These are phyloP conservation scores for Adenanthera pavonina DNA, from an alignment of 306 rosid species.

Conservation along the genomic window DNA sequence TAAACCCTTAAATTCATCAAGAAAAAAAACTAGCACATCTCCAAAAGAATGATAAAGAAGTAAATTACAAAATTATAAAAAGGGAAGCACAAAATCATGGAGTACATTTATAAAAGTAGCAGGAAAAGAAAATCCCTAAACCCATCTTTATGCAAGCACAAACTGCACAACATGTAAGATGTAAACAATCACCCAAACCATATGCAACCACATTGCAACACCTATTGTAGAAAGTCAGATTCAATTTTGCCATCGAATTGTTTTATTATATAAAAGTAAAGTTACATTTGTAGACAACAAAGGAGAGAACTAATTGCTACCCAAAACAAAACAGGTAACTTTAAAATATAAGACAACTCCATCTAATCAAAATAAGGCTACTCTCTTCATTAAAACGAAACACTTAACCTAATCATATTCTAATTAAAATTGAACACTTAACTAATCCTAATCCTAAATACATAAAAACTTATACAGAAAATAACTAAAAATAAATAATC, in stretches of 20 bases:
- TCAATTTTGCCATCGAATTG: not conserved
- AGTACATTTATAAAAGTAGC: not conserved
- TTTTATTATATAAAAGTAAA: no score
- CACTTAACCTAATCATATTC: not conserved
- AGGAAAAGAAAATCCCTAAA: not conserved
- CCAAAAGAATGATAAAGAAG: not conserved
- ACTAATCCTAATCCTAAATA: not conserved
- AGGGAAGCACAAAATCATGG: conserved; percentile 14
- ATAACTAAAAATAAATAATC: not conserved
- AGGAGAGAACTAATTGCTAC: not conserved
- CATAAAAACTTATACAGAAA: not conserved
- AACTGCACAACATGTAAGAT: not conserved
- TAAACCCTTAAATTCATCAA: not conserved
- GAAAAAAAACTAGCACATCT: not conserved
- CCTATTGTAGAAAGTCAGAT: not conserved
- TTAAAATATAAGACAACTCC: not conserved
- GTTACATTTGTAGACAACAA: not conserved
- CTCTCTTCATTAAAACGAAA: not conserved
- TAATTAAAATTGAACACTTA: not conserved
- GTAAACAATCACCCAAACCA: not conserved
- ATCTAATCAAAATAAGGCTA: not conserved
- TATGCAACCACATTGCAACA: not conserved
- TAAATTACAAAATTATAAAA: not conserved
- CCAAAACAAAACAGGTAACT: not conserved
- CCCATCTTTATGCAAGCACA: not conserved